Evolutionary conservation across 2,329 filamentous ascomycete species (phyloP).

Genomic region (Truncatella angustata): DNA sequence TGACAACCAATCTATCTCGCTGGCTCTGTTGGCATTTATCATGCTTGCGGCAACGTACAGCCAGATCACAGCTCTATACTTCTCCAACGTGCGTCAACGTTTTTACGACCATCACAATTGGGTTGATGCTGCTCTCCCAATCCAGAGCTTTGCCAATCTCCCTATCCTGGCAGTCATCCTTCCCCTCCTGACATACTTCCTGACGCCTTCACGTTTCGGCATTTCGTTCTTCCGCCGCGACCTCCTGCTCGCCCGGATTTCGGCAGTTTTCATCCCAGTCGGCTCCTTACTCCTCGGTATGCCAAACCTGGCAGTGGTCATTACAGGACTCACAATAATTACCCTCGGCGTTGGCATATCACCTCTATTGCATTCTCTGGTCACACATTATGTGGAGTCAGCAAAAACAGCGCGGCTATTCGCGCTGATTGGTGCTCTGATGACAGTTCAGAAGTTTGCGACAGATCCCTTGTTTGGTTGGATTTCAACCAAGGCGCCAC

Average conservation of each 20-base stretch:
- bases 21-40: conserved; percentile 12
- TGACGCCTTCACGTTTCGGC: conserved; percentile 5
- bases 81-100: conserved; percentile 21
- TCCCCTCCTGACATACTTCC: conserved; percentile 15
- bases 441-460: conserved; percentile 21
- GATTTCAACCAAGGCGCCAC: conserved; percentile 23
- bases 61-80: conserved; percentile 12
- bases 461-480: conserved; percentile 24
- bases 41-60: conserved; percentile 9
- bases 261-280: conserved; percentile 16
- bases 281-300: conserved; percentile 21
- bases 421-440: conserved; percentile 25
- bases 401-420: conserved; percentile 24
- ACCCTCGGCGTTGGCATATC: conserved; percentile 18
- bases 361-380: conserved; percentile 20
- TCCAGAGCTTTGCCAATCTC: conserved; percentile 20
- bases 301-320: conserved; percentile 15
- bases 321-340: conserved; percentile 20
- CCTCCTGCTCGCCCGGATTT: conserved; percentile 22
- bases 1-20: conserved; percentile 9
- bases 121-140: conserved; percentile 19
- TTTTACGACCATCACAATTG: conserved; percentile 19
- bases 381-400: conserved; percentile 15
- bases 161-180: conserved; percentile 16
- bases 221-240: conserved; percentile 21